Conservation (phyloP, 2,329 filamentous ascomycete genomes). For the Colletotrichum sublineola region DNA sequence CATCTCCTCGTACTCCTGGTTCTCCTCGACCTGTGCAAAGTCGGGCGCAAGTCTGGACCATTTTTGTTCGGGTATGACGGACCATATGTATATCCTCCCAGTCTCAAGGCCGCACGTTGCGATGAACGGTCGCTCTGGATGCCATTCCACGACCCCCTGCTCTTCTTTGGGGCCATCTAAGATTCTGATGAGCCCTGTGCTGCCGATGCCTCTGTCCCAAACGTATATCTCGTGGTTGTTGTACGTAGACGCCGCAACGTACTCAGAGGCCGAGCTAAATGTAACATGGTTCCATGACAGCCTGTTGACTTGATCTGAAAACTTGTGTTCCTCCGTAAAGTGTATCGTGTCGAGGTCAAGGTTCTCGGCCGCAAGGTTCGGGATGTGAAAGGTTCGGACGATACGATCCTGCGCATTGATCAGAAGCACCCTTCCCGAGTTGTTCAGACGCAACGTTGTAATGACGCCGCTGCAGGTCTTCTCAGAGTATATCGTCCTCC, state of each 20-base stretch:
- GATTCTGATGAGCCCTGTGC: constrained; percentile 84
- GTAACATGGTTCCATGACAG: constrained; percentile 97
- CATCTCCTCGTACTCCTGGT: constrained; percentile 93
- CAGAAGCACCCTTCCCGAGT: constrained; percentile 87
- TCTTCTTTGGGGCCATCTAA: constrained; percentile 97
- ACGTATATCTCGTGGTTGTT: constrained; percentile 99
- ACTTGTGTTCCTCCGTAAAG: constrained; percentile 95
- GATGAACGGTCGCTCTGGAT: constrained; percentile 87
- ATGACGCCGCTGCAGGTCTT: constrained; percentile 90
- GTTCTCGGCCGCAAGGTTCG: constrained; percentile 77
- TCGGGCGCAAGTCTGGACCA: constrained; percentile 98
- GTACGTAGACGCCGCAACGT: constrained; percentile 95
- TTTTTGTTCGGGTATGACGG: constrained; percentile 92
- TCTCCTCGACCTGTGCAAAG: constrained; percentile 97
- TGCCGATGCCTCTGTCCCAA: constrained; percentile 95
- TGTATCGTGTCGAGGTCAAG: constrained; percentile 89
- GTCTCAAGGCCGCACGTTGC: constrained; percentile 94
- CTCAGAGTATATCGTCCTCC: constrained; percentile 88
- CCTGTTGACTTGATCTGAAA: constrained; percentile 96
- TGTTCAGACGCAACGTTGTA: constrained; percentile 86
- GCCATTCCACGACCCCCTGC: constrained; percentile 97
- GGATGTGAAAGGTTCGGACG: constrained; percentile 91
- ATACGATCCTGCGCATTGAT: constrained; percentile 96
- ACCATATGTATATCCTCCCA: constrained; percentile 95
- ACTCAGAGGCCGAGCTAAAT: constrained; percentile 94